These are phyloP conservation scores for Teratosphaeria viscida DNA, from an alignment of 2,329 filamentous ascomycete genomes.

Conservation along the genomic window DNA sequence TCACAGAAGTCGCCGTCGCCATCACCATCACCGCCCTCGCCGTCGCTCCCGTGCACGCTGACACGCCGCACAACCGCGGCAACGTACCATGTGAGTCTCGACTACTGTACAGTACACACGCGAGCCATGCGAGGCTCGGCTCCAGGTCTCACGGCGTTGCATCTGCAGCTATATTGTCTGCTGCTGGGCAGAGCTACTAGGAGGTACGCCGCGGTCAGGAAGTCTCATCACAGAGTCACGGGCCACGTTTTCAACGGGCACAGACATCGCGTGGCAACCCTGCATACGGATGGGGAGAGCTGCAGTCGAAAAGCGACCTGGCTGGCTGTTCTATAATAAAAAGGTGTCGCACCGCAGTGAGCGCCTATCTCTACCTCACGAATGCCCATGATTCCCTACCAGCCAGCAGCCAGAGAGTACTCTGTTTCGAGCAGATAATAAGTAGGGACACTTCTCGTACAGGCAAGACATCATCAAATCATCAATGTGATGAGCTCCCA, in stretches of 20 bases:
- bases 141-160: not conserved
- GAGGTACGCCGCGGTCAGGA: not conserved
- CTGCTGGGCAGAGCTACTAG: not conserved
- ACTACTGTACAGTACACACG: not conserved
- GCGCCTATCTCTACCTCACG: not conserved
- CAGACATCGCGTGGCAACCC: not conserved
- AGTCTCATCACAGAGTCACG: not conserved
- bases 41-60: not conserved
- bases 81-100: not conserved
- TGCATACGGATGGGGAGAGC: not conserved
- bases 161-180: not conserved
- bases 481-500: too few relatives aligned
- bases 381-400: not conserved
- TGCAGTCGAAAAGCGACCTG: not conserved
- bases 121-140: not conserved
- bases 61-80: not conserved
- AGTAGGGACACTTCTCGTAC: too few relatives aligned
- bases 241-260: not conserved
- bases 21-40: too few relatives aligned
- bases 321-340: not conserved
- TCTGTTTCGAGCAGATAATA: not conserved
- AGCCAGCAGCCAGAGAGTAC: not conserved
- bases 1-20: not conserved
- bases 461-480: too few relatives aligned
- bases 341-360: not conserved